Evolutionary conservation across 768 basidiomycete species (phyloP).

Genomic region (Termitomyces sp.): DNA sequence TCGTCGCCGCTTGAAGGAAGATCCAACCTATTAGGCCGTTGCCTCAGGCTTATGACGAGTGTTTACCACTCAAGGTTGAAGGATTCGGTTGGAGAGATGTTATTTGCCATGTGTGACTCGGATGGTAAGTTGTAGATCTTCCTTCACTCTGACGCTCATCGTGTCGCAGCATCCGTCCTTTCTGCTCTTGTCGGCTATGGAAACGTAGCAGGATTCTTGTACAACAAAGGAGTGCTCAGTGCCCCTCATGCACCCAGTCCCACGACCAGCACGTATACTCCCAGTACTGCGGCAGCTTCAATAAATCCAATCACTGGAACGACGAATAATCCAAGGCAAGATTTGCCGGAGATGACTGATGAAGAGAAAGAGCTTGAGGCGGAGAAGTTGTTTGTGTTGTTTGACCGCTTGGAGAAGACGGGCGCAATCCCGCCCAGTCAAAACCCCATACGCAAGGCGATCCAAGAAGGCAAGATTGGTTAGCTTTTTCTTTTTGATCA

Average conservation of each 20-base stretch:
- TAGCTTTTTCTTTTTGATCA: background rate
- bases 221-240: conserved; percentile 80
- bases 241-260: conserved; percentile 39
- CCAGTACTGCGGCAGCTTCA: conserved; percentile 31
- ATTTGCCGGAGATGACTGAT: conserved; percentile 69
- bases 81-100: conserved; percentile 78
- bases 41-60: conserved; percentile 69
- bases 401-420: conserved; percentile 80
- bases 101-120: conserved; percentile 78
- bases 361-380: conserved; percentile 95
- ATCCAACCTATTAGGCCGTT: conserved; percentile 69
- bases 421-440: conserved; percentile 61
- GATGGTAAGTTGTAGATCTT: conserved; percentile 38
- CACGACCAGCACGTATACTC: conserved; percentile 21
- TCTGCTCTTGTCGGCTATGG: conserved; percentile 89
- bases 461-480: conserved; percentile 28
- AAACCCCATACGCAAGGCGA: conserved; percentile 71
- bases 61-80: conserved; percentile 73
- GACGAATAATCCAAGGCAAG: conserved; percentile 35
- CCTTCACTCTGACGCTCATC: background rate
- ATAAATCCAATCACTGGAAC: conserved; percentile 91
- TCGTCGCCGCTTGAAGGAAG: conserved; percentile 70
- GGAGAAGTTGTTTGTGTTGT: conserved; percentile 87
- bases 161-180: conserved; percentile 51
- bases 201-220: conserved; percentile 91